Evolutionary conservation across 176 grass and related monocot genomes (phyloP), one percentile per base, ranked within the genome.

Genomic region (Eleusine indica): DNA sequence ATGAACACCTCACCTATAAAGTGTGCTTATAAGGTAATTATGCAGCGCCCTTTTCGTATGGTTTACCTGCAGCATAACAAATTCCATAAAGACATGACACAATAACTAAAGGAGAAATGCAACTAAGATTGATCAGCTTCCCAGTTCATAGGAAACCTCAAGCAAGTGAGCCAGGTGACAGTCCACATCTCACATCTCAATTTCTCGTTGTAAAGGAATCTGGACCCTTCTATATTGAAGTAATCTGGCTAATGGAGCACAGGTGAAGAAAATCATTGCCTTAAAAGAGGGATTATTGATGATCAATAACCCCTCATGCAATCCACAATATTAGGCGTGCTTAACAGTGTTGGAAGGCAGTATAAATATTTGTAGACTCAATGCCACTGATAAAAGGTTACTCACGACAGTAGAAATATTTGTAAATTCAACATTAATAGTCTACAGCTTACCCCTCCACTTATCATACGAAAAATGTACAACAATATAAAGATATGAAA

Each of bases 11-110:
- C 84, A 99, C 97, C 84, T 96, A 87, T 99, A 99, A 79, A 99
- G 93, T 18, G 79, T 90, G 38, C 80, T 89, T 69, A 99, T 99
- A 73, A 99, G 91, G 40, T 90, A 87, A 92, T 99, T 99, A 86
- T 99, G 97, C 70, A 99, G 89, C 21, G 93, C 88, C 86, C 97
- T 87, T 87, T 94, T 99, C 57, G 97, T 99, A 70, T 94, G 97
- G 82, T 94, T 94, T 86, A 99, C 97, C 97, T 99, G 89, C 86
- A 96, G 85, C 35, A 73, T 47, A 79, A 93, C 65, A 28, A 86
- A 79, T 41, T 42, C 22, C 43, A 54, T 77, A 53, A 71, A 3
- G 25, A 71, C 32, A 86, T 82, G 77, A 15, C 64, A 79, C 22
- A 57, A 57, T 71, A 81, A 66, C 52, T 74, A 19, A 66, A 73